phyloP scores from a whole-genome alignment of 2,329 filamentous ascomycete genomes.

The Fusarium gaditjirri region DNA sequence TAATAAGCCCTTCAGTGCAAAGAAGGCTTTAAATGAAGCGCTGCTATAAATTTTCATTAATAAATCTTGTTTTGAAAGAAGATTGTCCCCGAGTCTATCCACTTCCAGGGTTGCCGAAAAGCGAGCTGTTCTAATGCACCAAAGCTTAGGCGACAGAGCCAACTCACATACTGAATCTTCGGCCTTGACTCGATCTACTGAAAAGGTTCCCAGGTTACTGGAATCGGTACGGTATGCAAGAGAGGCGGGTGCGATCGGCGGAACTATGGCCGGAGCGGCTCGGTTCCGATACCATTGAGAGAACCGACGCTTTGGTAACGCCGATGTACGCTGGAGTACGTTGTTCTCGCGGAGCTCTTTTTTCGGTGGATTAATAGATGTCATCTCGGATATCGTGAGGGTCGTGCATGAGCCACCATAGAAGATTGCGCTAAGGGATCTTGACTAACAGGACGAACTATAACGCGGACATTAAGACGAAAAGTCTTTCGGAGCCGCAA shows the following conservation, averaged over 20 bases:
- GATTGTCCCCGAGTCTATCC: neutral
- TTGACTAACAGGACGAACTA: neutral
- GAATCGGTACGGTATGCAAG: too few species aligned
- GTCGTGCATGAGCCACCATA: neutral
- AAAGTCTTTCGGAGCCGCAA: neutral
- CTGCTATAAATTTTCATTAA: too few species aligned
- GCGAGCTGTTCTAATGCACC: too few species aligned
- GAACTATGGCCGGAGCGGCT: neutral
- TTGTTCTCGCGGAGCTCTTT: neutral
- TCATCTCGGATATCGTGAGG: neutral
- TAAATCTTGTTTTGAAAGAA: too few species aligned
- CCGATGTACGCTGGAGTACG: neutral
- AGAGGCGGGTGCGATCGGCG: neutral
- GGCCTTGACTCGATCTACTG: fast-evolving
- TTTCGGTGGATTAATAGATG: neutral
- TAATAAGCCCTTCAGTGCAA: neutral
- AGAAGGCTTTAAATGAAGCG: neutral
- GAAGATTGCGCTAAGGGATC: neutral
- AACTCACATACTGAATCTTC: fast-evolving
- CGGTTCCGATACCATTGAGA: neutral
- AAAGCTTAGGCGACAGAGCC: too few species aligned
- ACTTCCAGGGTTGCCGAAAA: too few species aligned
- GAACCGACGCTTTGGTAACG: neutral
- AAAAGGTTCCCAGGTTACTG: fast-evolving
- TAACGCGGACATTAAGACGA: neutral